These are phyloP conservation scores for Backusella mclennaniae DNA, from an alignment of 192 early-diverging fungal species.

Conservation along the genomic window DNA sequence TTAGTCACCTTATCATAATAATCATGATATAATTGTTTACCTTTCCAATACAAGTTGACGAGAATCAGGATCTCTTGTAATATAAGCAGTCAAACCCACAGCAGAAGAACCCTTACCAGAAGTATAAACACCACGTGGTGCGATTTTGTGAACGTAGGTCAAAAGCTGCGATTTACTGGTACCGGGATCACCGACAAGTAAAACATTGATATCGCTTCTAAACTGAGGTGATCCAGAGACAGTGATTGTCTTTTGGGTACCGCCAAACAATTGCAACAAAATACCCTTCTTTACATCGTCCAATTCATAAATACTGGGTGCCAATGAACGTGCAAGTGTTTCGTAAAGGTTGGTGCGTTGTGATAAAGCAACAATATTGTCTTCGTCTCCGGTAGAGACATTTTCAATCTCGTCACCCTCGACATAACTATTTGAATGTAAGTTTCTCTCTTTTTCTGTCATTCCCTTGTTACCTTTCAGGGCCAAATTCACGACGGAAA, in stretches of 20 bases:
- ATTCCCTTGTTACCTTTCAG: background rate
- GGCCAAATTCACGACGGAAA: conserved; percentile 7
- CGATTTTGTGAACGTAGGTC: conserved; percentile 88
- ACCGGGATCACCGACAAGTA: conserved; percentile 97
- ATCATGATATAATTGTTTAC: conserved; percentile 22
- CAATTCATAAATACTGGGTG: conserved; percentile 93
- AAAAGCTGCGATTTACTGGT: conserved; percentile 94
- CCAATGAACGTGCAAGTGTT: conserved; percentile 72
- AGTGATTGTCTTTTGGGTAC: conserved; percentile 79
- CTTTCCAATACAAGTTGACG: conserved; percentile 93
- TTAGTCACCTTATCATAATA: background rate
- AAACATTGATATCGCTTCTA: conserved; percentile 91
- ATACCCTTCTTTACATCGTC: conserved; percentile 99
- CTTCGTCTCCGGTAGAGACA: conserved; percentile 52
- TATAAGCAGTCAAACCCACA: conserved; percentile 94
- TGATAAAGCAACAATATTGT: conserved; percentile 62
- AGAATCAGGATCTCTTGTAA: conserved; percentile 94
- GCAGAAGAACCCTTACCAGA: conserved; percentile 97
- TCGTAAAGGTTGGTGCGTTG: conserved; percentile 75
- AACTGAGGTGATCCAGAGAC: conserved; percentile 64
- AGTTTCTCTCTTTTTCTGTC: background rate
- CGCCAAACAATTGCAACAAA: conserved; percentile 94
- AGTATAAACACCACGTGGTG: conserved; percentile 94
- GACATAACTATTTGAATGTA: conserved; percentile 34
- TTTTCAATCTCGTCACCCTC: conserved; percentile 48